Base-by-base conservation (phyloP, 495 filamentous ascomycete species). In the Podospora anserina region DNA sequence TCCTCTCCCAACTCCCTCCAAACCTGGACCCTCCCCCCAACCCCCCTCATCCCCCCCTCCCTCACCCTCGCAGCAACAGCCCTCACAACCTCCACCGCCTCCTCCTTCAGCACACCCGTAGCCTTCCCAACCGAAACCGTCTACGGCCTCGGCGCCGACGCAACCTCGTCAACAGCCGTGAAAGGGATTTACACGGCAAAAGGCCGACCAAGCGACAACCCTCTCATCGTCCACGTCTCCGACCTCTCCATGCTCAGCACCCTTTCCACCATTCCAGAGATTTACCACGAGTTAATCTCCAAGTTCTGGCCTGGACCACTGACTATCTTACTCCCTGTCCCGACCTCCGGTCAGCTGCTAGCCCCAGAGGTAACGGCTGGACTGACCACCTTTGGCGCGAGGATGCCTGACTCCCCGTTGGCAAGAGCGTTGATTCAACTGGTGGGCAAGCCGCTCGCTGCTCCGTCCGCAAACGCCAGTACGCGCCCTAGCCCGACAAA, bases 41-140 rank as follows among this genome's bases (percentile, higher is more conserved):
- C 61, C 5, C 23, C 61, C 27, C 30, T 74, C 53, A 39, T 71
- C 2, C 68, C 78, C 20, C 72, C 89, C 66, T 74, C 63, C 57
- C 73, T 90, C 66, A 74, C 63, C 57, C 74, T 81, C 34, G 91
- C 91, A 5, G 91, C 89, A 15, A 63, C 81, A 13, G 80, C 85
- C 68, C 83, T 96, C 44, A 87, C 79, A 32, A 82, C 81, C 32
- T 87, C 86, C 68, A 83, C 90, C 76, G 81, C 86, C 28, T 49
- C 79, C 34, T 82, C 81, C 32, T 87, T 86, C 68, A 82, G 90
- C 76, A 82, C 86, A 26, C 93, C 94, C 19, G 91, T 99, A 56
- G 96, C 92, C 9, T 99, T 99, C 76, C 96, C 95, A 5, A 99
- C 96, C 0, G 95, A 99, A 80, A 99, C 95, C 5, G 95, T 99